Evolutionary conservation across 2,329 filamentous ascomycete genomes (phyloP).

Genomic region (Xylariaceae sp.): DNA sequence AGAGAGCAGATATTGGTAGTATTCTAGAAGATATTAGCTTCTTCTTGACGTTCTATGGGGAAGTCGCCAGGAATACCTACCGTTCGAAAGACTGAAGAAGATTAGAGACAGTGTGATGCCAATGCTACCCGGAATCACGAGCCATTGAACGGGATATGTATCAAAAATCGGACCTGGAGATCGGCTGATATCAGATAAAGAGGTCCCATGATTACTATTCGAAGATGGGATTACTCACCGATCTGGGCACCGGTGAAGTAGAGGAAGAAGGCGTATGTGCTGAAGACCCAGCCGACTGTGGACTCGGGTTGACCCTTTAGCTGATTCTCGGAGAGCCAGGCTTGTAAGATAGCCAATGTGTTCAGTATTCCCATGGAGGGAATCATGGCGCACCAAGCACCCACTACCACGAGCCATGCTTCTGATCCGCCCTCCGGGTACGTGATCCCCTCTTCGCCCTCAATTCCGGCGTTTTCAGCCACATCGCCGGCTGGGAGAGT

Average conservation of each 20-base stretch:
- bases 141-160: conserved; percentile 9
- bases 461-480: not conserved
- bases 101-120: conserved; percentile 10
- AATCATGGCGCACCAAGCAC: conserved; percentile 17
- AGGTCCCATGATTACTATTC: not conserved
- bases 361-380: conserved; percentile 14
- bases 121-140: conserved; percentile 13
- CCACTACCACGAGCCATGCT: conserved; percentile 16
- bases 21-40: conserved; percentile 7
- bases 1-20: conserved; percentile 16
- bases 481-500: not conserved
- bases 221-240: conserved; percentile 2
- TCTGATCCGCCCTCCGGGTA: conserved; percentile 15
- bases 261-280: conserved; percentile 17
- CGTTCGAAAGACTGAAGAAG: conserved; percentile 14
- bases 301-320: conserved; percentile 9
- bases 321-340: conserved; percentile 15
- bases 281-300: conserved; percentile 14
- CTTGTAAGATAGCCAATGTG: conserved; percentile 15
- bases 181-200: conserved; percentile 1
- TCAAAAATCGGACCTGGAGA: conserved; percentile 13
- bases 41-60: not conserved
- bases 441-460: conserved; percentile 5
- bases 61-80: conserved; percentile 2
- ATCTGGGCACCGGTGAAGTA: conserved; percentile 16